These are phyloP conservation scores for Neurospora sp. DNA, from an alignment of 2,329 filamentous ascomycete species.

Conservation along the genomic window DNA sequence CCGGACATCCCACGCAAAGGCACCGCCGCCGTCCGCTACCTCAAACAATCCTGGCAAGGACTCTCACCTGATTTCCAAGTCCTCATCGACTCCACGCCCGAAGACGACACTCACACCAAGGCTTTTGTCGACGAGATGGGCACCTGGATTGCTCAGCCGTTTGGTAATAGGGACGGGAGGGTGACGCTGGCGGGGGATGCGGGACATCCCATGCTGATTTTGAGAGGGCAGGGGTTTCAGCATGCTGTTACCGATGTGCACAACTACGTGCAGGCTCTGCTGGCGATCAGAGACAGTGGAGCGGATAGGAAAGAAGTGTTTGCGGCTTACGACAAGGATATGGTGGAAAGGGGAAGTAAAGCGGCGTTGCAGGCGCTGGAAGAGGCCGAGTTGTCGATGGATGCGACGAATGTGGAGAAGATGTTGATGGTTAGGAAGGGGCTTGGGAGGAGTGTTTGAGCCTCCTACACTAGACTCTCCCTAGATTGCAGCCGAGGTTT, in stretches of 20 bases:
- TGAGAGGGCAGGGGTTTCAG: slow-evolving; percentile 36
- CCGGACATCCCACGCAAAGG: slow-evolving; percentile 21
- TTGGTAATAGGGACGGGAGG: slow-evolving; percentile 22
- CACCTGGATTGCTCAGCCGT: slow-evolving; percentile 25
- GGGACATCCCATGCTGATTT: slow-evolving; percentile 34
- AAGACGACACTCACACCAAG: slow-evolving; percentile 11
- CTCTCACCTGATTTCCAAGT: neutral
- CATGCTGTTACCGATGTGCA: slow-evolving; percentile 30
- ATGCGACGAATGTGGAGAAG: slow-evolving; percentile 18
- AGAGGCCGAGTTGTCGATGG: slow-evolving; percentile 23
- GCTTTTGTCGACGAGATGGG: slow-evolving; percentile 27
- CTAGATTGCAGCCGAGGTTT: neutral
- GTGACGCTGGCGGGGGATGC: slow-evolving; percentile 31
- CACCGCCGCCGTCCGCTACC: slow-evolving; percentile 24
- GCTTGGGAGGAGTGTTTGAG: slow-evolving; percentile 2
- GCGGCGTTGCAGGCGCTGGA: slow-evolving; percentile 25
- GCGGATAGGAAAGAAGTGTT: slow-evolving; percentile 14
- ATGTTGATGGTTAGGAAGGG: slow-evolving; percentile 24
- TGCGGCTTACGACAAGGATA: slow-evolving; percentile 22
- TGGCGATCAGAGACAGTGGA: slow-evolving; percentile 13
- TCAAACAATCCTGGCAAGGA: slow-evolving; percentile 18
- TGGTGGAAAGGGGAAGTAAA: slow-evolving; percentile 23
- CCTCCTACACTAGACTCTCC: too few relatives aligned
- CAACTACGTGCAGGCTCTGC: slow-evolving; percentile 19
- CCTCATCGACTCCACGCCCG: slow-evolving; percentile 24